Evolutionary conservation across 768 basidiomycete species (phyloP).

Genomic region (Leccinum boreale): DNA sequence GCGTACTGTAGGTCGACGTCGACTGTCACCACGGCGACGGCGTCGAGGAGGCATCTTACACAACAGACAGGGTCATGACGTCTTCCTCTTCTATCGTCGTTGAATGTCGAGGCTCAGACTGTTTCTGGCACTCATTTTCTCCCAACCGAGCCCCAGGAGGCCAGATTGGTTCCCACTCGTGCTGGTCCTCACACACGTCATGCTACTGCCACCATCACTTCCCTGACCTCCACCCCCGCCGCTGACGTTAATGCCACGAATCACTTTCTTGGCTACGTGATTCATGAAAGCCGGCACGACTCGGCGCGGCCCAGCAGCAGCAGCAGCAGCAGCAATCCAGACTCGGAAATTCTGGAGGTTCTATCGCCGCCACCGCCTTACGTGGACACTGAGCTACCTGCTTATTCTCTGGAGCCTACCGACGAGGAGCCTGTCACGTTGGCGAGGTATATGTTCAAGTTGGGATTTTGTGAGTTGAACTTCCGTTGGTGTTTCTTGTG

Average conservation of each 20-base stretch:
- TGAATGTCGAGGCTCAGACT: conserved; percentile 18
- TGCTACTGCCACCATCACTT: background rate
- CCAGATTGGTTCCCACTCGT: conserved; percentile 2
- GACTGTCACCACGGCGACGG: conserved; percentile 99
- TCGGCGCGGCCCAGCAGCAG: background rate
- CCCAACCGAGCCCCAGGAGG: conserved; percentile 6
- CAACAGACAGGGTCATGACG: conserved; percentile 96
- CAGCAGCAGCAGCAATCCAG: background rate
- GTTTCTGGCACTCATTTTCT: conserved; percentile 2
- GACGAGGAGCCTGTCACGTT: conserved; percentile 40
- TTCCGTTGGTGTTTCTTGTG: background rate
- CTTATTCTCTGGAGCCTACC: conserved; percentile 27
- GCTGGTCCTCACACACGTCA: conserved; percentile 3
- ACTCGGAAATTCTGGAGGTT: background rate
- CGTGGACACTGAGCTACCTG: conserved; percentile 28
- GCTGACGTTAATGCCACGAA: conserved; percentile 15
- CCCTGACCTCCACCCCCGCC: background rate
- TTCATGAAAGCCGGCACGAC: conserved; percentile 33
- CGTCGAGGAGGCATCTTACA: conserved; percentile 98
- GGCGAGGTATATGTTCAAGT: conserved; percentile 47
- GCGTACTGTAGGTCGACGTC: conserved; percentile 96
- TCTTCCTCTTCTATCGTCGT: conserved; percentile 23
- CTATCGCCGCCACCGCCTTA: conserved; percentile 30
- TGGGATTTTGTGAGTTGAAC: conserved; percentile 43
- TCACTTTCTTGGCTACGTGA: conserved; percentile 29